A percentile compares a stretch with the other conserved stretches of the same genome.
Evolutionary conservation across 257 asterid species (phyloP).

Genomic region (Solanum clarkiae): DNA sequence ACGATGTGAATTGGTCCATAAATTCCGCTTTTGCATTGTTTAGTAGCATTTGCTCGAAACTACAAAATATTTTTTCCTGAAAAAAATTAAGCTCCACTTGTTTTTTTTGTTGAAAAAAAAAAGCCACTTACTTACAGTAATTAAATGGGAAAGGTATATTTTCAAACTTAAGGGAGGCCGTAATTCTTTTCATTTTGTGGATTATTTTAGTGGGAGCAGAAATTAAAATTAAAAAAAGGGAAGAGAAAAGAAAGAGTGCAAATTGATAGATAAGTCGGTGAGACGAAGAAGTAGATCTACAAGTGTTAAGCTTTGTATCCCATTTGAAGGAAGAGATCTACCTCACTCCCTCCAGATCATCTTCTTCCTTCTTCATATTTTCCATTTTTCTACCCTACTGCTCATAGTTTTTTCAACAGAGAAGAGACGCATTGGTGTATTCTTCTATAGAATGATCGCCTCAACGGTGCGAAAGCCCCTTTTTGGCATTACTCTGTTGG

Average conservation of each 20-base stretch:
- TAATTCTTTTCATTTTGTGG: not conserved
- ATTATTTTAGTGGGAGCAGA: not conserved
- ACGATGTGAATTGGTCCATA: too few relatives aligned
- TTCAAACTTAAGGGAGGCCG: not conserved
- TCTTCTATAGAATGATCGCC: constrained; percentile 19
- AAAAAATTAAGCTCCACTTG: not conserved
- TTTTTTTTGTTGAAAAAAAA: not conserved
- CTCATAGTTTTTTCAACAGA: not conserved
- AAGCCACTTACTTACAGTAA: not conserved
- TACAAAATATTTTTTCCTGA: too few relatives aligned
- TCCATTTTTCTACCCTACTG: not conserved
- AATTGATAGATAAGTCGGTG: not conserved
- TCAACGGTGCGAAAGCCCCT: constrained; percentile 53
- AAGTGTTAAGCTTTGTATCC: not conserved
- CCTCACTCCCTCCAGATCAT: not conserved
- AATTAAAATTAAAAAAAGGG: not conserved
- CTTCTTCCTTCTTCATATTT: not conserved
- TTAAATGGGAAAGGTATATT: not conserved
- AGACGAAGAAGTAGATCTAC: not conserved
- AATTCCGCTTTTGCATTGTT: not conserved
- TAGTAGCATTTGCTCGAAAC: not conserved
- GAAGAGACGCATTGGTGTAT: not conserved
- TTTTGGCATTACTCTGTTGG: constrained; percentile 17
- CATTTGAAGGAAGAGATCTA: not conserved
- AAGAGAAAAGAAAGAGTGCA: not conserved